Conservation (phyloP, 2,329 filamentous ascomycete genomes). For the Alternaria conjuncta region DNA sequence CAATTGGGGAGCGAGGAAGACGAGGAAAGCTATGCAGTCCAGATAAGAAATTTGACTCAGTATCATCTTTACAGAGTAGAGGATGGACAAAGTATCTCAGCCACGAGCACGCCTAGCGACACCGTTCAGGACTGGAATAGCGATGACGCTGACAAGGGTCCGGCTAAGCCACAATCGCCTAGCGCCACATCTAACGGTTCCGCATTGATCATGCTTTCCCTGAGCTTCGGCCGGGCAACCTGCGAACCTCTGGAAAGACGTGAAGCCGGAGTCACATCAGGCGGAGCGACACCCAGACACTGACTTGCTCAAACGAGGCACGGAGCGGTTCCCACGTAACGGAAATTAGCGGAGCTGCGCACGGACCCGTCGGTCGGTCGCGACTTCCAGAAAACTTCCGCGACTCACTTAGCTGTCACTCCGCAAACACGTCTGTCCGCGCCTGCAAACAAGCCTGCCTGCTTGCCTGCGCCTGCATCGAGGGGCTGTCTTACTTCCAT, state of each 20-base stretch:
- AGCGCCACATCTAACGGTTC: conserved; percentile 14
- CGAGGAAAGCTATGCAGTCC: conserved; percentile 75
- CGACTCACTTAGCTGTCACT: conserved; percentile 17
- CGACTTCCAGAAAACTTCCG: conserved; percentile 23
- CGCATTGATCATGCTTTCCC: neutral
- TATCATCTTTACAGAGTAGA: conserved; percentile 62
- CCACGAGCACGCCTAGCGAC: neutral
- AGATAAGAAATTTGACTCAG: conserved; percentile 75
- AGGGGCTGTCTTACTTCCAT: neutral
- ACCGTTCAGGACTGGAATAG: neutral
- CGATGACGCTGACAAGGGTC: conserved; percentile 27
- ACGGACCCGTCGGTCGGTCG: conserved; percentile 21
- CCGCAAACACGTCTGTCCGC: conserved; percentile 19
- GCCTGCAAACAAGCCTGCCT: conserved; percentile 8
- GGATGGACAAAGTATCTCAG: neutral
- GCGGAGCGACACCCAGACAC: neutral
- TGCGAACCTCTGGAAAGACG: neutral
- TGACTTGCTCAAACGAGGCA: neutral
- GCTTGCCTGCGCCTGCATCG: conserved; percentile 7
- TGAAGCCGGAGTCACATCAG: neutral
- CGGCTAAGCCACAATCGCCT: conserved; percentile 26
- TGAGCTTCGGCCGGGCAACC: neutral
- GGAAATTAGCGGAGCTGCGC: conserved; percentile 2
- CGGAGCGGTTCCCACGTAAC: conserved; percentile 6
- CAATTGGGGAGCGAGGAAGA: conserved; percentile 75